Conservation (phyloP, 1,284 basidiomycete genomes). For the Pyrrhoderma noxium region DNA sequence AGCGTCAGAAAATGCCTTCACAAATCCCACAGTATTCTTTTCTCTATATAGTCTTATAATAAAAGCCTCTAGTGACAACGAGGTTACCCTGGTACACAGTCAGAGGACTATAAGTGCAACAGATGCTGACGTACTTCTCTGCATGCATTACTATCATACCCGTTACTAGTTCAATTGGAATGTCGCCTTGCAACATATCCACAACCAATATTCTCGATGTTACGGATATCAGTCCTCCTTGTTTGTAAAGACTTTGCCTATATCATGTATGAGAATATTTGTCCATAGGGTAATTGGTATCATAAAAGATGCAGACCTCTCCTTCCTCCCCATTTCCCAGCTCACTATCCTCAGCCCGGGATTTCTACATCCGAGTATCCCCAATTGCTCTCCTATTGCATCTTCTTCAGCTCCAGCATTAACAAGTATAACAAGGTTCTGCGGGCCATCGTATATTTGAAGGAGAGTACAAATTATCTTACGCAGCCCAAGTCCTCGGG, state of each 20-base stretch:
- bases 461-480: conserved; percentile 79
- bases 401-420: conserved; percentile 89
- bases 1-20: conserved; percentile 96
- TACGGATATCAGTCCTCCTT: conserved; percentile 85
- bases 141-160: conserved; percentile 94
- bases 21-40: conserved; percentile 81
- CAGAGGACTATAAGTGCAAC: conserved; percentile 1
- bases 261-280: too few species aligned
- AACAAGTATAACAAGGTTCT: conserved; percentile 79
- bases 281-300: not conserved
- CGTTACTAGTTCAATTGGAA: conserved; percentile 81
- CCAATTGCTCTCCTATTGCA: conserved; percentile 85
- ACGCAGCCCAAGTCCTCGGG: conserved; percentile 81
- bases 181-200: conserved; percentile 86
- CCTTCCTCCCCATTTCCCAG: conserved; percentile 77
- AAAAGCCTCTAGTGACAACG: conserved; percentile 83
- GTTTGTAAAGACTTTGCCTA: conserved; percentile 70
- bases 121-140: conserved; percentile 58
- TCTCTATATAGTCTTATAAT: conserved; percentile 85
- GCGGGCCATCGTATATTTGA: conserved; percentile 87
- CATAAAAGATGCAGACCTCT: conserved; percentile 49
- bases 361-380: conserved; percentile 83
- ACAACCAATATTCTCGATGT: conserved; percentile 93
- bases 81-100: conserved; percentile 56
- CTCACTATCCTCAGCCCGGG: conserved; percentile 81